These are phyloP conservation scores for Salix suchowensis DNA, from an alignment of 345 rosid species.

Conservation along the genomic window DNA sequence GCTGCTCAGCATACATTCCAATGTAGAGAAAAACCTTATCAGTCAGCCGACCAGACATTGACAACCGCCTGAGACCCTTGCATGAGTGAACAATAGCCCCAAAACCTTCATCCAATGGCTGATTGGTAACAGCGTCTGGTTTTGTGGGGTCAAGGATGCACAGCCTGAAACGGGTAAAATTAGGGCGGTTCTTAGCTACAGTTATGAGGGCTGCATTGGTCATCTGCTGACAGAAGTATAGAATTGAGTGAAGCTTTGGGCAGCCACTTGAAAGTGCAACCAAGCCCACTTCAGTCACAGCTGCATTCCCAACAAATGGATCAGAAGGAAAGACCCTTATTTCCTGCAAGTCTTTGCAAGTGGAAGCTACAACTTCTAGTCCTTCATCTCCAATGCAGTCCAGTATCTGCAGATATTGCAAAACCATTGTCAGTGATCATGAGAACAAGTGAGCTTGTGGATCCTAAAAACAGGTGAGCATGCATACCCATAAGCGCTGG, in stretches of 20 bases:
- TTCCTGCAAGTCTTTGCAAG: conserved; percentile 82
- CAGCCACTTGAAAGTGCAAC: conserved; percentile 85
- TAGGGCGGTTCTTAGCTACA: conserved; percentile 75
- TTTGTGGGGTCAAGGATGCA: conserved; percentile 70
- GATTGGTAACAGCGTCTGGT: conserved; percentile 64
- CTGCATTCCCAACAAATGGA: conserved; percentile 45
- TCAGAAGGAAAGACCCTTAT: conserved; percentile 90
- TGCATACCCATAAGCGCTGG: conserved; percentile 76
- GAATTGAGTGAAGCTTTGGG: conserved; percentile 68
- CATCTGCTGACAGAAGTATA: conserved; percentile 96
- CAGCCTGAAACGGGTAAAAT: conserved; percentile 77
- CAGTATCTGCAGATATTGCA: conserved; percentile 57
- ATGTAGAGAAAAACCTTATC: conserved; percentile 83
- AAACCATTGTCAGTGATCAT: not conserved
- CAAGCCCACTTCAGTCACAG: conserved; percentile 83
- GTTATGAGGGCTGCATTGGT: conserved; percentile 85
- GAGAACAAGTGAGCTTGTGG: not conserved
- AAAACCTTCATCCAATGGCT: conserved; percentile 89
- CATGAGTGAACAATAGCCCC: conserved; percentile 85
- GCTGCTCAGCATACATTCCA: conserved; percentile 73
- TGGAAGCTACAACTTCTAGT: conserved; percentile 62
- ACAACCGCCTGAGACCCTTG: conserved; percentile 65
- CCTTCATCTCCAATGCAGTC: conserved; percentile 94
- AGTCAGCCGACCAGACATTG: conserved; percentile 71
- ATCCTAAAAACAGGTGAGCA: not conserved